Conservation (phyloP, 345 rosid genomes). For the thale cress (Arabidopsis thaliana) region TAIR10.1 NC_003070.9:21722501-21723000, state of each 20-base stretch:
- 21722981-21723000: not conserved
- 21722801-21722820: not conserved
- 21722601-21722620: not conserved
- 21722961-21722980: not conserved
- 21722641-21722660: not conserved
- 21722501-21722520: slow-evolving; percentile 10
- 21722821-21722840: not conserved
- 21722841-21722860: not conserved
- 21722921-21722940: slow-evolving; percentile 10
- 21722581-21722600: not conserved
- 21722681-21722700: not conserved
- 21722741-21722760: not conserved
- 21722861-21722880: not conserved
- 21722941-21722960: not conserved
- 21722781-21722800: not conserved
- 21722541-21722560: slow-evolving; percentile 29
- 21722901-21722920: not conserved
- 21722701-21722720: not conserved
- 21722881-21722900: slow-evolving; percentile 3
- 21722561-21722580: slow-evolving; percentile 24
- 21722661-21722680: not conserved
- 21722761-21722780: not conserved
- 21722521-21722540: slow-evolving; percentile 18
- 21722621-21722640: not conserved
- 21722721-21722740: not conserved